A percentile compares a stretch with the other conserved stretches of the same genome.
Conservation (phyloP, 73 alveolate genomes). For the Tetrahymena thermophila region DNA sequence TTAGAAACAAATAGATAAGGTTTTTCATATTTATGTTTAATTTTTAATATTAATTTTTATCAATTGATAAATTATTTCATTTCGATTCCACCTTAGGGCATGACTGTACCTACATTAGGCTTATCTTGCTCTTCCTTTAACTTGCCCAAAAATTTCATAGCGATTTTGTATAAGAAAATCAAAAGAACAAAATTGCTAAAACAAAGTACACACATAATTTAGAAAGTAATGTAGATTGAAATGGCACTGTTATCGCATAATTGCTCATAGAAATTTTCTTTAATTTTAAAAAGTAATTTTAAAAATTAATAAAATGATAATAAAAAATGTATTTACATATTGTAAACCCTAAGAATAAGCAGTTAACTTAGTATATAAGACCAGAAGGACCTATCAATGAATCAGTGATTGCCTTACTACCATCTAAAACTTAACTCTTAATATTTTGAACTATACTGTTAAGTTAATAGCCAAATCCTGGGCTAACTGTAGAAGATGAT, state of each 20-base stretch:
- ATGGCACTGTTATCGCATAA: background rate
- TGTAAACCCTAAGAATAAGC: background rate
- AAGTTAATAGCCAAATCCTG: background rate
- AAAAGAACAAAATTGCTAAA: background rate
- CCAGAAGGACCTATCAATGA: background rate
- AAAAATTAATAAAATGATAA: background rate
- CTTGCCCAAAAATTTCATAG: background rate
- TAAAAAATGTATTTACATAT: background rate
- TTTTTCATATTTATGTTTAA: too few relatives aligned
- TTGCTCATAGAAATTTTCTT: background rate
- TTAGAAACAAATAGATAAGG: background rate
- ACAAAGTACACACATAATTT: background rate
- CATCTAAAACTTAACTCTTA: background rate
- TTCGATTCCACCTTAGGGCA: background rate
- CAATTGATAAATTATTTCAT: background rate
- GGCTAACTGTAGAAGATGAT: background rate
- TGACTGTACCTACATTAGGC: background rate
- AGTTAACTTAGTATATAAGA: background rate
- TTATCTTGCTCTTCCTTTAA: background rate
- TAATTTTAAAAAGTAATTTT: background rate
- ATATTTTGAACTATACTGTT: background rate
- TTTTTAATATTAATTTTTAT: background rate
- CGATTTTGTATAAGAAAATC: background rate
- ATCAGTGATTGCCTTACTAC: background rate
- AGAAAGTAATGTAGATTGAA: background rate